These are phyloP conservation scores for Raphanus raphanistrum DNA, from an alignment of 345 rosid genomes.

Conservation along the genomic window DNA sequence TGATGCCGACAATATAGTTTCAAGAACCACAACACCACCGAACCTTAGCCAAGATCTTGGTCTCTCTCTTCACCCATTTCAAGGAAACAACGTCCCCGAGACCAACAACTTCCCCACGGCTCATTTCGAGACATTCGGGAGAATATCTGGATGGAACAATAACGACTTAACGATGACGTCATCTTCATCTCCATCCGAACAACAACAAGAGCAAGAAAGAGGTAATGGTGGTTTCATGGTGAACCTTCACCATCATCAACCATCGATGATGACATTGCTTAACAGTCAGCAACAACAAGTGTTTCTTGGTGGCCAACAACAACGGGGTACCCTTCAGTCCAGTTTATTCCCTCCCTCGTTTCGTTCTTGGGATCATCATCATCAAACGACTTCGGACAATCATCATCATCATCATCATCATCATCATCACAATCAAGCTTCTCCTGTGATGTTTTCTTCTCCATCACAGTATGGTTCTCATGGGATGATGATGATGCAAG, in stretches of 20 bases:
- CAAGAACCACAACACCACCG: conserved; percentile 46
- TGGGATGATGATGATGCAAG: conserved; percentile 51
- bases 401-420: conserved; percentile 19
- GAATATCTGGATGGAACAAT: conserved; percentile 52
- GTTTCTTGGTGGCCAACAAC: conserved; percentile 47
- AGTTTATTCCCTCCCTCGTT: conserved; percentile 51
- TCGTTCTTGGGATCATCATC: conserved; percentile 56
- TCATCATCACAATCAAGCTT: conserved; percentile 39
- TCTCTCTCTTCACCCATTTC: conserved; percentile 59
- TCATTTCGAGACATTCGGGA: conserved; percentile 44
- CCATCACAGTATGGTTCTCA: conserved; percentile 55
- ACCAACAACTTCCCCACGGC: conserved; percentile 29
- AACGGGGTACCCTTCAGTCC: conserved; percentile 93
- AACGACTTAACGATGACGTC: conserved; percentile 40
- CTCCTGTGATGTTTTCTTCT: conserved; percentile 47
- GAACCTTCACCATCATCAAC: conserved; percentile 42
- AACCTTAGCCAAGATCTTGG: conserved; percentile 61
- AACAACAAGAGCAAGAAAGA: conserved; percentile 40
- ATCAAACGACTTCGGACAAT: conserved; percentile 46
- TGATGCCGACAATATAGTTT: conserved; percentile 39
- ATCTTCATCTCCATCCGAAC: conserved; percentile 38
- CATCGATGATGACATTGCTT: conserved; percentile 40
- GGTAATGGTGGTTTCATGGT: conserved; percentile 43
- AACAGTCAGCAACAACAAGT: conserved; percentile 42
- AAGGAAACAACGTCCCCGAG: conserved; percentile 41